A percentile compares a stretch with the other conserved stretches of the same genome.
Conservation (phyloP, 257 asterid species). For the Gentiana straminea region DNA sequence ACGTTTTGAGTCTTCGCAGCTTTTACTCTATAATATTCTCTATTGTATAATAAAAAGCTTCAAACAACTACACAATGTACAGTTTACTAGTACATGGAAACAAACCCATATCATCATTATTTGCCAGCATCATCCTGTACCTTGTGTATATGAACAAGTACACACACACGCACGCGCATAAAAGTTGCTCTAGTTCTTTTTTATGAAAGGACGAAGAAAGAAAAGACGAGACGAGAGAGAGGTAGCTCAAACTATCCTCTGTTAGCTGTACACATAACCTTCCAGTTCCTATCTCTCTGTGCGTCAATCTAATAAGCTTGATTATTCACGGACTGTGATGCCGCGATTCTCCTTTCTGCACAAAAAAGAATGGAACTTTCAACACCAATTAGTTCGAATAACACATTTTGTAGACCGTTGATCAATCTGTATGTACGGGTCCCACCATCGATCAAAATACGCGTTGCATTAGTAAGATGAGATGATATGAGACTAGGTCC, state of each 20-base stretch:
- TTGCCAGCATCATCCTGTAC: slow-evolving; percentile 19
- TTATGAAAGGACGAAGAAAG: slow-evolving; percentile 4
- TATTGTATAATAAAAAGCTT: slow-evolving; percentile 12
- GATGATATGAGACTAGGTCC: no score
- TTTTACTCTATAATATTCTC: slow-evolving; percentile 16
- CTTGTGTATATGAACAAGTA: slow-evolving; percentile 6
- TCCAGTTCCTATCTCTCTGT: slow-evolving; percentile 5
- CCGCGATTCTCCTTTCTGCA: slow-evolving; percentile 31
- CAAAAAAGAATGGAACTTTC: slow-evolving; percentile 7
- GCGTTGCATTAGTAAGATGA: no score
- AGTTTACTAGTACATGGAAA: slow-evolving; percentile 31
- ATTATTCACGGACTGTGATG: slow-evolving; percentile 9
- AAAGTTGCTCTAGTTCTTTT: no score
- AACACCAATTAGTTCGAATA: no score
- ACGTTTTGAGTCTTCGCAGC: slow-evolving; percentile 19
- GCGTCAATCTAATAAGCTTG: slow-evolving; percentile 7
- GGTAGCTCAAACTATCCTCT: slow-evolving; percentile 38
- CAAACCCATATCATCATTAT: slow-evolving; percentile 18
- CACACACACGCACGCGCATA: no score
- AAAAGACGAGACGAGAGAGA: slow-evolving; percentile 15
- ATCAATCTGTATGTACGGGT: no score
- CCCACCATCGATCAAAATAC: no score
- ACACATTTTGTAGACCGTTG: no score
- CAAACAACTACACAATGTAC: slow-evolving; percentile 31
- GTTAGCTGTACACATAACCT: slow-evolving; percentile 26